Percentiles rank a stretch among this genome's conserved stretches.
phyloP scores from a whole-genome alignment of 2,329 filamentous ascomycete genomes.

The Hypoxylon sp. region DNA sequence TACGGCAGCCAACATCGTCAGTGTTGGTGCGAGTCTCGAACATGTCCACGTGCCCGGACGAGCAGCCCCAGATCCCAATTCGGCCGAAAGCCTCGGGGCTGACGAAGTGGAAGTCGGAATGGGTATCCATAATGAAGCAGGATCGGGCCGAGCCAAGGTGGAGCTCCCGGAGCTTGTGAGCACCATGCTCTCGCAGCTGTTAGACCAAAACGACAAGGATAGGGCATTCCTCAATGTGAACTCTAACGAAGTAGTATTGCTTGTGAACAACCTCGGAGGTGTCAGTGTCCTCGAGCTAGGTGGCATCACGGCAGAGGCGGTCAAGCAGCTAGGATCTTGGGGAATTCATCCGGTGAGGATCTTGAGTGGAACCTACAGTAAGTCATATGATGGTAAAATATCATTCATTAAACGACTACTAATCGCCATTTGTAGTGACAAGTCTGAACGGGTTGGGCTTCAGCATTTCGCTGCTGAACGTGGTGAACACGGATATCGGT shows the following conservation, averaged over 20 bases:
- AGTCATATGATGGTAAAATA: no score
- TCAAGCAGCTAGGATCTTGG: slow-evolving; percentile 67
- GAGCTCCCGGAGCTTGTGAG: slow-evolving; percentile 63
- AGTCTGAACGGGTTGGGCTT: slow-evolving; percentile 80
- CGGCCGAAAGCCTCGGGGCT: slow-evolving; percentile 63
- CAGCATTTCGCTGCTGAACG: slow-evolving; percentile 74
- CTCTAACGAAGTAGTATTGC: slow-evolving; percentile 70
- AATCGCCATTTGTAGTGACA: slow-evolving; percentile 69
- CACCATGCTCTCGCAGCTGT: slow-evolving; percentile 74
- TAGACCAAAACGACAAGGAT: slow-evolving; percentile 72
- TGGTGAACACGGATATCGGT: slow-evolving; percentile 65
- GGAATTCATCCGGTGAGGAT: slow-evolving; percentile 70
- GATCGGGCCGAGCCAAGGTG: slow-evolving; percentile 61
- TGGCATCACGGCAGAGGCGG: slow-evolving; percentile 74
- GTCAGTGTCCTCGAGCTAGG: slow-evolving; percentile 77
- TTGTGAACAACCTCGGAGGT: slow-evolving; percentile 80
- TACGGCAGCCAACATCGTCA: slow-evolving; percentile 79
- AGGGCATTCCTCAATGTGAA: slow-evolving; percentile 73
- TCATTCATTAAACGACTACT: no score
- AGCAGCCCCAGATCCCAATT: slow-evolving; percentile 56
- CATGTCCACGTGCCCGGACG: slow-evolving; percentile 95
- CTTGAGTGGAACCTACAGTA: slow-evolving; percentile 71
- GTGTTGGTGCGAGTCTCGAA: slow-evolving; percentile 83
- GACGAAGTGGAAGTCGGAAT: slow-evolving; percentile 74
- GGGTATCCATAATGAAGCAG: slow-evolving; percentile 79